Evolutionary conservation across 2,329 filamentous ascomycete species (phyloP), one percentile per base, ranked within the genome.

Genomic region (Lecanosticta acicola): DNA sequence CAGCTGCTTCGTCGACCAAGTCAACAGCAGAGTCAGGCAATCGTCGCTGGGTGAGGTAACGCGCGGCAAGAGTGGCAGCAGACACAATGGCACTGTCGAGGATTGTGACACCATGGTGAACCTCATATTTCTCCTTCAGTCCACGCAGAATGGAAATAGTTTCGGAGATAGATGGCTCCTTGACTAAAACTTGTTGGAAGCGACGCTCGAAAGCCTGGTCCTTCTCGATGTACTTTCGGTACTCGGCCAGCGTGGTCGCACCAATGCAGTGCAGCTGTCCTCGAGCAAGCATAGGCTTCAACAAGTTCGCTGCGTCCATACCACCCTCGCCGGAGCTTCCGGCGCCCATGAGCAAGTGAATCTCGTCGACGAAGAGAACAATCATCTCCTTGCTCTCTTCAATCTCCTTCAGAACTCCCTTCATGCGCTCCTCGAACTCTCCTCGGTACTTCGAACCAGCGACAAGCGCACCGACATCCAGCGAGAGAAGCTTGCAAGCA

Each of bases 361-460:
- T 98, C 68, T 98, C 93, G 68, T 98, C 93, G 57, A 98, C 93
- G 60, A 98, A 98, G 53, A 98, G 82, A 42, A 98, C 85, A 63
- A 98, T 96, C 75, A 90, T 95, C 47, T 97, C 91, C 66, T 93
- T 94, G 41, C 89, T 88, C 46, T 94, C 84, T 58, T 90, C 80
- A 48, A 98, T 95, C 71, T 98, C 93, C 69, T 97, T 98, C 60
- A 98, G 70, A 3, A 98, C 93, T 45, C 91, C 90, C 78, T 98
- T 98, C 90, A 98, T 97, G 59, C 93, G 82, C 75, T 98, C 93
- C 68, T 98, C 93, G 49, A 98, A 98, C 68, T 98, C 93, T 72
- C 93, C 93, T 40, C 93, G 84, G 73, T 94, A 98, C 72, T 98
- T 98, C 79, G 89, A 96, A 57, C 93, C 93, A 48, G 93, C 93